A percentile compares a stretch with the other conserved stretches of the same genome.
Evolutionary conservation across 108 stramenopile genomes (phyloP).

Genomic region (Heterococcus sp.): DNA sequence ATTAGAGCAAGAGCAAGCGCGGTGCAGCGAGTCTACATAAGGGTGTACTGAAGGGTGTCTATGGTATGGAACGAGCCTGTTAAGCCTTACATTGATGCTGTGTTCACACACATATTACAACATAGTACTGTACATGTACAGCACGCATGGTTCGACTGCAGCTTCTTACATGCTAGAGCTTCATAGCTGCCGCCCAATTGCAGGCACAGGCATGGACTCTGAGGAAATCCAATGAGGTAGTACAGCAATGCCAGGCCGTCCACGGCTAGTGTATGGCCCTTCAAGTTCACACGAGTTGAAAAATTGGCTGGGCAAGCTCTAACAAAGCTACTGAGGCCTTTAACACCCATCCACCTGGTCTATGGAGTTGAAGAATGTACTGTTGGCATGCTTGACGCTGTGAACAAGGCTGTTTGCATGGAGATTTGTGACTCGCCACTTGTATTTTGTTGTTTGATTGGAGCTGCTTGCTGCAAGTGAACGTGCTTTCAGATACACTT

Average conservation of each 20-base stretch:
- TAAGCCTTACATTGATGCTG: background rate
- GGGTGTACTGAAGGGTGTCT: background rate
- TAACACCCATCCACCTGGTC: background rate
- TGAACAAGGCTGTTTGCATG: no score
- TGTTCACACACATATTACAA: background rate
- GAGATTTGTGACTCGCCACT: no score
- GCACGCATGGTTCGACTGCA: background rate
- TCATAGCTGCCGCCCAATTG: background rate
- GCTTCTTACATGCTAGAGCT: background rate
- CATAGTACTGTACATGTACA: background rate
- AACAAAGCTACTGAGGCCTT: background rate
- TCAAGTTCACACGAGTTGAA: background rate
- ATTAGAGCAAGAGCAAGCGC: no score
- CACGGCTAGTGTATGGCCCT: background rate
- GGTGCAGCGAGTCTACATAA: background rate
- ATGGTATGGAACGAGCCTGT: background rate
- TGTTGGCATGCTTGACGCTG: no score
- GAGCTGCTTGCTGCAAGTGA: no score
- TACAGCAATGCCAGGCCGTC: background rate
- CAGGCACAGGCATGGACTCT: background rate
- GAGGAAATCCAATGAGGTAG: background rate
- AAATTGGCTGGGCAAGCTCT: background rate
- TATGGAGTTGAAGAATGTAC: no score
- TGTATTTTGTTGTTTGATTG: no score
- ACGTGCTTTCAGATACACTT: no score